Percentiles rank a stretch among this genome's conserved stretches.
Evolutionary conservation across 208 protist genomes (phyloP).

Genomic region (Herpetomonas tarakana): DNA sequence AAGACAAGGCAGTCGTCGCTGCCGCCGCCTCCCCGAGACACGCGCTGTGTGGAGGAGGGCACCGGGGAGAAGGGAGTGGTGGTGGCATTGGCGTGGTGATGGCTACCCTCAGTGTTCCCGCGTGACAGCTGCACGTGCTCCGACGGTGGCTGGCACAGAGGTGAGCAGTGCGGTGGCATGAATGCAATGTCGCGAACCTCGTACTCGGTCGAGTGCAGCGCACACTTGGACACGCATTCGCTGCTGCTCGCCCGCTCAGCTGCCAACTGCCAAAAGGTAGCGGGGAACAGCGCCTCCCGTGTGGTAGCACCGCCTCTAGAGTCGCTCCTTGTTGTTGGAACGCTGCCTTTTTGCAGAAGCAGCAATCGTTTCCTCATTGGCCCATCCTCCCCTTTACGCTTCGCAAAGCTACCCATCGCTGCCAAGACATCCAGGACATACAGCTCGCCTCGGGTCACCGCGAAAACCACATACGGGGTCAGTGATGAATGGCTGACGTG

Average conservation of each 20-base stretch:
- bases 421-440: slow-evolving; percentile 61
- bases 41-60: no score
- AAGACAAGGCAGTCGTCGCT: slow-evolving; percentile 10
- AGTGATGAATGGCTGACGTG: background rate
- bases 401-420: slow-evolving; percentile 28
- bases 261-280: slow-evolving; percentile 6
- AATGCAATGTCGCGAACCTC: slow-evolving; percentile 72
- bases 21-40: slow-evolving; percentile 8
- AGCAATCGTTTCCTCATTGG: no score
- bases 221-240: slow-evolving; percentile 23
- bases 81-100: no score
- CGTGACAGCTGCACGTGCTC: no score
- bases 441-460: slow-evolving; percentile 48
- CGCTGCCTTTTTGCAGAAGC: background rate
- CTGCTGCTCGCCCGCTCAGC: slow-evolving; percentile 2
- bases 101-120: no score
- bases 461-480: slow-evolving; percentile 63
- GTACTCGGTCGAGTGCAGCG: slow-evolving; percentile 61
- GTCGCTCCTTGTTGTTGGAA: no score
- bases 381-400: no score
- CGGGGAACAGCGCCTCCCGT: slow-evolving; percentile 17
- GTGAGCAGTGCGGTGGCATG: slow-evolving; percentile 4
- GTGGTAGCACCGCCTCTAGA: no score
- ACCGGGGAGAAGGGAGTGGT: no score
- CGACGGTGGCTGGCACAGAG: no score